Evolutionary conservation across 768 basidiomycete species (phyloP).

Genomic region (Xerocomellus chrysenteron): DNA sequence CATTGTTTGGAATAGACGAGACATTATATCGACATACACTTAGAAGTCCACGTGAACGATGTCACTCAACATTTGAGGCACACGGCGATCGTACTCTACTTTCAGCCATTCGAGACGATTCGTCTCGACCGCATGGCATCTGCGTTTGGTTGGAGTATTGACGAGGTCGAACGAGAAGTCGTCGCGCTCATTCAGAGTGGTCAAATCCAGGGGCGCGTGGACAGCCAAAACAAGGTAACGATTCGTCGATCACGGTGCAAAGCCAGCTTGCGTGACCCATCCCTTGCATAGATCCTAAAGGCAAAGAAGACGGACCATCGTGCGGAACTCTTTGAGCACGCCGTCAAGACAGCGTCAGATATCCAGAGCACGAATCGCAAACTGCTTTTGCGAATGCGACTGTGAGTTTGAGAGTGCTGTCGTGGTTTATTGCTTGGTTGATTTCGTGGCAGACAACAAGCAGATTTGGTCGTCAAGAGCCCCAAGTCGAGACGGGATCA

Average conservation of each 20-base stretch:
- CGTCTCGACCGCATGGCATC: constrained; percentile 78
- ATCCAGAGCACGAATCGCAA: constrained; percentile 76
- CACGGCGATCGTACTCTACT: constrained; percentile 82
- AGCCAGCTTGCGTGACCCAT: background rate
- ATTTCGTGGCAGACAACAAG: constrained; percentile 62
- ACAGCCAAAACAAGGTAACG: constrained; percentile 83
- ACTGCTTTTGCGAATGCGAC: constrained; percentile 74
- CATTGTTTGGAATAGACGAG: constrained; percentile 52
- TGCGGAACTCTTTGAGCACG: constrained; percentile 69
- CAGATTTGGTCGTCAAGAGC: constrained; percentile 69
- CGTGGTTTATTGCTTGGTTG: background rate
- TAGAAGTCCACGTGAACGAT: constrained; percentile 62
- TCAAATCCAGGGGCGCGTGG: constrained; percentile 78
- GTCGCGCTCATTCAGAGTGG: constrained; percentile 76
- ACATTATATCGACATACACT: constrained; percentile 76
- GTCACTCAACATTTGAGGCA: constrained; percentile 71
- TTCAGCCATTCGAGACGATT: constrained; percentile 87
- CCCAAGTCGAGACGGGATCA: constrained; percentile 45
- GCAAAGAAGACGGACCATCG: constrained; percentile 81
- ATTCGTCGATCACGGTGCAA: too few relatives aligned
- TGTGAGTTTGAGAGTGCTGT: constrained; percentile 50
- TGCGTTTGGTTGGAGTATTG: constrained; percentile 81
- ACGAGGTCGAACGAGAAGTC: constrained; percentile 70
- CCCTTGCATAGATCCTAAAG: constrained; percentile 58
- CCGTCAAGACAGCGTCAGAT: constrained; percentile 69